Base-by-base conservation (phyloP, 352 stramenopile genomes). In the Globisporangium yorkense region DNA sequence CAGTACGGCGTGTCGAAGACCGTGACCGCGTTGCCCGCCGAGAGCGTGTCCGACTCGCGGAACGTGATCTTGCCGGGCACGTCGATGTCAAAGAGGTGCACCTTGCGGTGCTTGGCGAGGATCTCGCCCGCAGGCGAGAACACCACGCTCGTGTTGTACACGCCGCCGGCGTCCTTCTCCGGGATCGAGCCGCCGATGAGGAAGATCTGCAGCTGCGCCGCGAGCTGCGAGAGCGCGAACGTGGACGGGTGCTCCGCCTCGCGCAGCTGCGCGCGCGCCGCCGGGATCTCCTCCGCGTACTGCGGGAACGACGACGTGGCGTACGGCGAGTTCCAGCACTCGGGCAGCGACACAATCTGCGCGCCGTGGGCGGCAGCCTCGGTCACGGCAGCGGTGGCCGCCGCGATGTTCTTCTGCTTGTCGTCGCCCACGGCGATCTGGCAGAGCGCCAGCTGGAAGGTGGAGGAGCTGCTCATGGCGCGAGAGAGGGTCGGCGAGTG, bases 81-180 rank as follows among this genome's bases (percentile, higher is more conserved):
- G 68, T 99, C 92, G 51, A 99, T 99, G 75, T 99, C 97, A 74
- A 99, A 99, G 7, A 99, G 75, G 73, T 99, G 97, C 20, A 99
- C 88, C 75, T 99, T 99, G 61, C 97, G 89, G 83, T 99, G 97
- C 83, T 99, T 99, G 20, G 85, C 97, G 16, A 99, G 65, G 47
- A 99, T 87, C 56, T 88, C 74, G 0, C 98, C 98, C 20, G 91
- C 67, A 6, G 96, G 94, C 64, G 90, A 89, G 45, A 99, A 89
- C n/a, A 99, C 82, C 5, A 99, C 79, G 62, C 95, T 98, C n/a
- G 97, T 99, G 84, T 99, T 99, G 89, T 98, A 99, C 56, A 99
- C 81, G 45, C 92, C 94, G 45, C 77, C 84, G 48, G 69, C 64
- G 56, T 84, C 77, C 56, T 84, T 80, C 75, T 99, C 96, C 0